phyloP scores from a whole-genome alignment of 75 land plant genomes.

The Azolla pinnata region DNA sequence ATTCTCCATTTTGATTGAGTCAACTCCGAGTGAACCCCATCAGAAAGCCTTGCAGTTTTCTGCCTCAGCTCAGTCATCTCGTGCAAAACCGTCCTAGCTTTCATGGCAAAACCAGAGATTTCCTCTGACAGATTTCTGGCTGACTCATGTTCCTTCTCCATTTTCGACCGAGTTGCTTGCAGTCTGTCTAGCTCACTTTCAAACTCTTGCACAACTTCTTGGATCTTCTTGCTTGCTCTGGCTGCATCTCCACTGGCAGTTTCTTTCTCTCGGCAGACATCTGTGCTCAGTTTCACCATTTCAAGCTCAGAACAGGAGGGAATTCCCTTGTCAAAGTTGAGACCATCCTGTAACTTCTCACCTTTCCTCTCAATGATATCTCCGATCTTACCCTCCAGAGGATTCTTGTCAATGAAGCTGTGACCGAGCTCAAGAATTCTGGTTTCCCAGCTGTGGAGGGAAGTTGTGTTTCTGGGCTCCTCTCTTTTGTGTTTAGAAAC shows the following conservation, averaged over 20 bases:
- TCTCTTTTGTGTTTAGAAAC: too few relatives aligned
- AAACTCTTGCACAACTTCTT: neutral
- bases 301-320: neutral
- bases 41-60: neutral
- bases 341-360: neutral
- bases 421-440: neutral
- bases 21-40: neutral
- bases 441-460: neutral
- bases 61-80: neutral
- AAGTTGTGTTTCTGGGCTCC: neutral
- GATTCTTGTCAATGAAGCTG: neutral
- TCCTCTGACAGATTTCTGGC: neutral
- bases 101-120: neutral
- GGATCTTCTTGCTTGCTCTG: neutral
- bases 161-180: neutral
- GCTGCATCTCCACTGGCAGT: neutral
- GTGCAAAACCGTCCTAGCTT: neutral
- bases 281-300: neutral
- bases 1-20: neutral
- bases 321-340: neutral
- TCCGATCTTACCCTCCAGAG: neutral
- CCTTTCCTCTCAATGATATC: neutral
- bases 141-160: neutral
- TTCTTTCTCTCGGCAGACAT: neutral
- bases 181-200: neutral